Evolutionary conservation across 768 basidiomycete genomes (phyloP).

Genomic region (Trametes meyenii): DNA sequence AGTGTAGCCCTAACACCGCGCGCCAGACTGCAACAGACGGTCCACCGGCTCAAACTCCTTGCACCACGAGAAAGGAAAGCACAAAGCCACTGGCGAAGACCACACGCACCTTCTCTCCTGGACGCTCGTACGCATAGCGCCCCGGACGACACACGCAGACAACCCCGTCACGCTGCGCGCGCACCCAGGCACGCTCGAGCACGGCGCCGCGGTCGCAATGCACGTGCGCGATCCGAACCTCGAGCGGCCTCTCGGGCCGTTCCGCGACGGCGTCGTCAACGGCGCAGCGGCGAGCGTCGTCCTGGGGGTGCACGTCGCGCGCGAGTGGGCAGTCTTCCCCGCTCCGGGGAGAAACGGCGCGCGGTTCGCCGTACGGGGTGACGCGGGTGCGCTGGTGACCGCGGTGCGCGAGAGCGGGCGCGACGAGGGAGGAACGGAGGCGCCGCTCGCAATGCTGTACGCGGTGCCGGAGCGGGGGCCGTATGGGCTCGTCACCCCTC

Average conservation of each 20-base stretch:
- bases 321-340: slow-evolving; percentile 24
- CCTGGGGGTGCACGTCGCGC: slow-evolving; percentile 17
- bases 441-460: slow-evolving; percentile 19
- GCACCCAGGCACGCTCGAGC: slow-evolving; percentile 17
- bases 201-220: slow-evolving; percentile 22
- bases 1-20: too few relatives aligned
- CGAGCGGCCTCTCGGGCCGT: slow-evolving; percentile 24
- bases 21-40: too few relatives aligned
- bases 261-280: slow-evolving; percentile 23
- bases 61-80: not conserved
- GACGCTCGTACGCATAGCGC: slow-evolving; percentile 22
- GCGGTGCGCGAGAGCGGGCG: not conserved
- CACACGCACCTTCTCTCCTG: slow-evolving; percentile 26
- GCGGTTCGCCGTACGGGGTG: slow-evolving; percentile 22
- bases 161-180: slow-evolving; percentile 20
- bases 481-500: slow-evolving; percentile 23
- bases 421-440: not conserved
- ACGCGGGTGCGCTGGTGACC: slow-evolving; percentile 20
- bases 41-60: not conserved
- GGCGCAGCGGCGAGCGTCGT: slow-evolving; percentile 23
- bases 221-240: slow-evolving; percentile 22
- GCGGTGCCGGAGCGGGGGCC: slow-evolving; percentile 23
- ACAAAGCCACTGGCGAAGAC: not conserved
- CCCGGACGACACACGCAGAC: slow-evolving; percentile 1
- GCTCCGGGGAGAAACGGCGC: not conserved